These are phyloP conservation scores for Exophiala dermatitidis DNA, from an alignment of 2,329 filamentous ascomycete species.

Conservation along the genomic window DNA sequence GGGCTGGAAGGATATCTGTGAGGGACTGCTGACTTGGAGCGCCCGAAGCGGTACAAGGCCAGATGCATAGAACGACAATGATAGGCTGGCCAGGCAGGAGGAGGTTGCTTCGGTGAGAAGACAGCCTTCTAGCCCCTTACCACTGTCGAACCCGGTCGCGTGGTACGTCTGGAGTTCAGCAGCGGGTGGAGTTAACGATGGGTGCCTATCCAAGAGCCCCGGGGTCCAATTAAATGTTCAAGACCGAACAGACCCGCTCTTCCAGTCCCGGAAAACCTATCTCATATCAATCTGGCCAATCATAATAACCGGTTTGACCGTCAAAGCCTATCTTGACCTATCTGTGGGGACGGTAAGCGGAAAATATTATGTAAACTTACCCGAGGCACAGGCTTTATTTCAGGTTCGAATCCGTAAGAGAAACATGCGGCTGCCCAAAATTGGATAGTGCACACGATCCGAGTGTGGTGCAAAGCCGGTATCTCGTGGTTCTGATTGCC, in stretches of 20 bases:
- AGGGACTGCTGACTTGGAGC: background rate
- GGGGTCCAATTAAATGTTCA: too few relatives aligned
- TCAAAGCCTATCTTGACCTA: conserved; percentile 8
- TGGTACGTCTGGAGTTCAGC: background rate
- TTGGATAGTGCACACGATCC: background rate
- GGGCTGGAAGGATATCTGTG: background rate
- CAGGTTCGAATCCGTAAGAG: background rate
- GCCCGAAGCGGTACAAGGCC: background rate
- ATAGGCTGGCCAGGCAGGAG: background rate
- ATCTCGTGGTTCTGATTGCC: too few relatives aligned
- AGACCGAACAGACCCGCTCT: too few relatives aligned
- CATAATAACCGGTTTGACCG: background rate
- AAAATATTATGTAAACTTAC: background rate
- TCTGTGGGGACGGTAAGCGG: background rate
- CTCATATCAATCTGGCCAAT: conserved; percentile 2
- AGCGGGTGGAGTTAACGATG: too few relatives aligned
- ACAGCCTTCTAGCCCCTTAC: background rate
- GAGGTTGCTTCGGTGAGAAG: background rate
- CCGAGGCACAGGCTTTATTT: background rate
- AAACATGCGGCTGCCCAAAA: background rate
- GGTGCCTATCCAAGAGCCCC: too few relatives aligned
- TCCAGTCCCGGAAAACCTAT: background rate
- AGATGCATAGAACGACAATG: background rate
- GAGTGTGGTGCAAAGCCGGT: too few relatives aligned
- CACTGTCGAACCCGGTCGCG: background rate